Evolutionary conservation across 202 grass and related monocot genomes (phyloP).

Genomic region (Hordeum pubiflorum): DNA sequence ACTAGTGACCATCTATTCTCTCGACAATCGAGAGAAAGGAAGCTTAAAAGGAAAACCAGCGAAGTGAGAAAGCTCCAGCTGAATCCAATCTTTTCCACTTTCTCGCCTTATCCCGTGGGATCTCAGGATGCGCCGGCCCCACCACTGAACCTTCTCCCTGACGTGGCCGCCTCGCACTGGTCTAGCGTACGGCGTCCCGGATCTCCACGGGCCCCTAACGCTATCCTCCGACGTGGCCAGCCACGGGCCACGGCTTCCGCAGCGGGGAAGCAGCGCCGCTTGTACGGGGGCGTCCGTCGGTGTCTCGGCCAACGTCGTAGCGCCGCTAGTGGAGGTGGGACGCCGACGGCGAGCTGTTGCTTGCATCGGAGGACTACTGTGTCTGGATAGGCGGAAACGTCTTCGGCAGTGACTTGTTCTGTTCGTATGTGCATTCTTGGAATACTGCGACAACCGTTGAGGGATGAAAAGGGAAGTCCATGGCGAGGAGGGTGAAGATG

Average conservation of each 20-base stretch:
- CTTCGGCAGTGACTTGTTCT: background rate
- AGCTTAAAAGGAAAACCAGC: background rate
- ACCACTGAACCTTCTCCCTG: background rate
- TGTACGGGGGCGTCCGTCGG: background rate
- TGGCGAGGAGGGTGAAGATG: background rate
- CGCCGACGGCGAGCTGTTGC: background rate
- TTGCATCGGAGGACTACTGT: background rate
- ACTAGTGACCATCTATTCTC: background rate
- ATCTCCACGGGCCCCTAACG: background rate
- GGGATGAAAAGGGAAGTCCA: background rate
- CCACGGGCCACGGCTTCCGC: background rate
- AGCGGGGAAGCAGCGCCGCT: background rate
- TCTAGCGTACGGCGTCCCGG: background rate
- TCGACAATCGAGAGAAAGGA: background rate
- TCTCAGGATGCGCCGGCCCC: background rate
- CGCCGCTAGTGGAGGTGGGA: background rate
- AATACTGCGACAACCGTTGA: background rate
- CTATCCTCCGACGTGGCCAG: slow-evolving; percentile 9
- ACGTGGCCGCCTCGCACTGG: background rate
- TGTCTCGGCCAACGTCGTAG: background rate
- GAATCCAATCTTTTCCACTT: background rate
- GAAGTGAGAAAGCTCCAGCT: background rate
- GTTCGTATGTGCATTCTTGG: background rate
- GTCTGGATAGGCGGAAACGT: background rate
- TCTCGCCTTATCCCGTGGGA: background rate